Evolutionary conservation across 139 green algal species (phyloP).

Genomic region (Bryopsis sp.): DNA sequence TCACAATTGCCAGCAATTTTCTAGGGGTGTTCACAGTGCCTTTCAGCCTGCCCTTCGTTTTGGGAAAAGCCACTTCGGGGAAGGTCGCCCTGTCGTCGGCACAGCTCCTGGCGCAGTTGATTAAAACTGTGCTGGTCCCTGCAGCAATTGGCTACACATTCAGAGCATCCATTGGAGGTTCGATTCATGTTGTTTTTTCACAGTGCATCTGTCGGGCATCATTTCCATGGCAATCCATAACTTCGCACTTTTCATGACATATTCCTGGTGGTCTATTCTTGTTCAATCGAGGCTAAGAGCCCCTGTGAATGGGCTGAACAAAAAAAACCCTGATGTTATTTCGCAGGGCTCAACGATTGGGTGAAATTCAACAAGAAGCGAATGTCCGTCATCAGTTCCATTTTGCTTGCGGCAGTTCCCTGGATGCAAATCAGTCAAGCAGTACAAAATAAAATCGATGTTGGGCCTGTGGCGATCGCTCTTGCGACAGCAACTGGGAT

Average conservation of each 20-base stretch:
- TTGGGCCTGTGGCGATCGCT: not conserved
- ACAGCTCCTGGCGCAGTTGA: slow-evolving; percentile 48
- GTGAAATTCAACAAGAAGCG: slow-evolving; percentile 32
- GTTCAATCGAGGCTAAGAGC: too few species aligned
- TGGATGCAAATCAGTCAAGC: slow-evolving; percentile 59
- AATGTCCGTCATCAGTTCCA: slow-evolving; percentile 33
- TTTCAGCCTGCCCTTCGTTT: slow-evolving; percentile 35
- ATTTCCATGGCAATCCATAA: too few species aligned
- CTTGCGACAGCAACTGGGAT: not conserved
- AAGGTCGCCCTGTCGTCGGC: slow-evolving; percentile 23
- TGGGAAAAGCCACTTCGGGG: slow-evolving; percentile 27
- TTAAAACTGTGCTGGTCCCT: slow-evolving; percentile 54
- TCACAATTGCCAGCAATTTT: slow-evolving; percentile 54
- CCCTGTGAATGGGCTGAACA: not conserved
- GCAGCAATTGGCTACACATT: slow-evolving; percentile 36
- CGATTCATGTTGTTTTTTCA: too few species aligned
- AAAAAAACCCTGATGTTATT: not conserved
- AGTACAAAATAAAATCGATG: not conserved
- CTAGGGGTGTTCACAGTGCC: slow-evolving; percentile 60
- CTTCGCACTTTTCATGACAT: too few species aligned
- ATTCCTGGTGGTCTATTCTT: too few species aligned
- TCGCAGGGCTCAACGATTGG: slow-evolving; percentile 30
- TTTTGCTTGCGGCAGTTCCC: slow-evolving; percentile 52
- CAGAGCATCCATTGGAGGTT: slow-evolving; percentile 33
- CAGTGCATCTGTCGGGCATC: too few species aligned